Evolutionary conservation across 805 yeast species (phyloP).

Genomic region (Lipomyces chichibuensis): DNA sequence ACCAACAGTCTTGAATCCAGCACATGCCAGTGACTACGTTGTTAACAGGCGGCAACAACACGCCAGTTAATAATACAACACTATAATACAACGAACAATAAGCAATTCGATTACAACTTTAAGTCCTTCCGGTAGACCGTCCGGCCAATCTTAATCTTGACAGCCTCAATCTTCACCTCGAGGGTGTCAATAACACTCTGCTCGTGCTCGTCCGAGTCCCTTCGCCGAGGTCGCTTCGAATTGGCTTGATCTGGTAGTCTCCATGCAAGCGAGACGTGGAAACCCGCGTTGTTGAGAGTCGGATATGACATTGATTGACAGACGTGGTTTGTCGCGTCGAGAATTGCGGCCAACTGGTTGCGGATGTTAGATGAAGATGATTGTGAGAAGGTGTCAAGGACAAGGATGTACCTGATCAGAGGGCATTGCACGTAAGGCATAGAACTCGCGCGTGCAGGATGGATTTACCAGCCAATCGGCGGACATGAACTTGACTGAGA

Average conservation of each 20-base stretch:
- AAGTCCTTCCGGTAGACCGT: conserved; percentile 14
- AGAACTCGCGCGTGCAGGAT: conserved; percentile 22
- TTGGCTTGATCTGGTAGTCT: conserved; percentile 1
- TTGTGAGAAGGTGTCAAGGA: neutral
- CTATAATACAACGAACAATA: no score
- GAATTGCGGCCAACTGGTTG: conserved; percentile 6
- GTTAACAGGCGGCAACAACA: no score
- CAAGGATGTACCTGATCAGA: neutral
- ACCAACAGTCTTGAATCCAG: no score
- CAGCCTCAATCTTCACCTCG: conserved; percentile 9
- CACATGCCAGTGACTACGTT: no score
- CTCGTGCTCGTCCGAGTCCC: neutral
- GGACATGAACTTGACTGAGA: conserved; percentile 11
- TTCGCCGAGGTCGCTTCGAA: neutral
- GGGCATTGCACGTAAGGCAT: neutral
- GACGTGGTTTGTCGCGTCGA: conserved; percentile 8
- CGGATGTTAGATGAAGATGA: neutral
- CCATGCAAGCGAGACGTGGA: conserved; percentile 34
- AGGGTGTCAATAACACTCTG: neutral
- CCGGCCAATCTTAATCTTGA: conserved; percentile 28
- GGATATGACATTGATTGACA: conserved; percentile 13
- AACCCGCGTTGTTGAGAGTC: neutral
- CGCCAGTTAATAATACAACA: no score
- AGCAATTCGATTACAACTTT: neutral
- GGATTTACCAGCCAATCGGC: conserved; percentile 27